A percentile compares a stretch with the other conserved stretches of the same genome.
Conservation (phyloP, 163 green algal species). For the Chlorella variabilis region DNA sequence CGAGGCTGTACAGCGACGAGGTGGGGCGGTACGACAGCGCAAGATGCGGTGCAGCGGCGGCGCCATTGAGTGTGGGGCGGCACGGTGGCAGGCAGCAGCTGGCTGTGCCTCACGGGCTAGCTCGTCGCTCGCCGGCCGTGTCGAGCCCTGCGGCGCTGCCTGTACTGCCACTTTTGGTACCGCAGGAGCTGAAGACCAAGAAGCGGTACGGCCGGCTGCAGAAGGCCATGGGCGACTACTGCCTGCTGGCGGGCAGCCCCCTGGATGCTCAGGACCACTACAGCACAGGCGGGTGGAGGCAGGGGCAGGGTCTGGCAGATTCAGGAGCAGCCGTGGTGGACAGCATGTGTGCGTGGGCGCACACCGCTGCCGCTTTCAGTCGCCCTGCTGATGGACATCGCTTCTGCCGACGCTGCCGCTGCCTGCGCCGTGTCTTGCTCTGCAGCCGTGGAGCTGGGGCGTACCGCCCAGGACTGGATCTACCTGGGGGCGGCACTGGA, state of each 20-base stretch:
- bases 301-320: no score
- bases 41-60: neutral
- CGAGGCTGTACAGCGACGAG: slow-evolving; percentile 62
- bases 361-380: no score
- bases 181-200: slow-evolving; percentile 27
- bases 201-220: slow-evolving; percentile 73
- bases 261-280: slow-evolving; percentile 65
- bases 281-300: slow-evolving; percentile 1
- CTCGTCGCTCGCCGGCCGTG: no score
- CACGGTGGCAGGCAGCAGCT: no score
- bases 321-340: no score
- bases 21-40: slow-evolving; percentile 23
- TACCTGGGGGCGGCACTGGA: slow-evolving; percentile 68
- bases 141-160: no score
- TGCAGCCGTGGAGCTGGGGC: slow-evolving; percentile 60
- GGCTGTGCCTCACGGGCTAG: no score
- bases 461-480: slow-evolving; percentile 51
- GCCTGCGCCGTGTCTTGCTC: no score
- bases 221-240: slow-evolving; percentile 80
- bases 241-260: slow-evolving; percentile 73
- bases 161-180: no score
- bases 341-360: no score
- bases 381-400: no score
- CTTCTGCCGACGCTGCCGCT: no score
- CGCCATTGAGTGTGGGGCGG: neutral